phyloP scores from a whole-genome alignment of 345 rosid species.

The Garcia nutans region DNA sequence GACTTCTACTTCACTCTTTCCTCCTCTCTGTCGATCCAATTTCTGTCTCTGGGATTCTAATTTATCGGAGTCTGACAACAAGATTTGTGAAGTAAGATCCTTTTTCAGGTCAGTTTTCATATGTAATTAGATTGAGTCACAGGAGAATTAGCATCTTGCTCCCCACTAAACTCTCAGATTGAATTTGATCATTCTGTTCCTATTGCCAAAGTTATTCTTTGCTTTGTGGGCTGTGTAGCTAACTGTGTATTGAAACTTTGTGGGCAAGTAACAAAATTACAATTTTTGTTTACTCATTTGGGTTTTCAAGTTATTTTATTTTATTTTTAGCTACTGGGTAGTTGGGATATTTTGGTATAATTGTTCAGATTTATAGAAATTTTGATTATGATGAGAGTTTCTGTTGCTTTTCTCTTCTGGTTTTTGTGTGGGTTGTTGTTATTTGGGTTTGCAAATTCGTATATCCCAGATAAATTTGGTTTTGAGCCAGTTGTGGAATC shows the following conservation, averaged over 20 bases:
- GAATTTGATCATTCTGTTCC: neutral
- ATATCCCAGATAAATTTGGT: constrained; percentile 4
- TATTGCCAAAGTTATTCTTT: neutral
- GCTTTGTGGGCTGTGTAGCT: neutral
- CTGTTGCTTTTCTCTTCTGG: constrained; percentile 28
- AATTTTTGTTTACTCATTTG: constrained; percentile 14
- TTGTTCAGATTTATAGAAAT: constrained; percentile 14
- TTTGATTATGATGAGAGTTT: constrained; percentile 29
- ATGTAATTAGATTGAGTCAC: neutral
- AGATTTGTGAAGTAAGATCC: neutral
- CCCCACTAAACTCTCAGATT: neutral
- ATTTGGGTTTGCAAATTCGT: constrained; percentile 22
- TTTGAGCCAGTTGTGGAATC: constrained; percentile 29
- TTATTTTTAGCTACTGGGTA: constrained; percentile 20
- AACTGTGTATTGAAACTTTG: constrained; percentile 11
- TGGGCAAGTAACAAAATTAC: constrained; percentile 8
- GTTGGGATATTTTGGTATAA: constrained; percentile 11
- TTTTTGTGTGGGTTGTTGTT: constrained; percentile 26
- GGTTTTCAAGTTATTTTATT: constrained; percentile 20
- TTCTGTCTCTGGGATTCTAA: neutral
- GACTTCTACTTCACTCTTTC: constrained; percentile 16
- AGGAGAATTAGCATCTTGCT: neutral
- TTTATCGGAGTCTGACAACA: neutral
- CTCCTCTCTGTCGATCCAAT: neutral
- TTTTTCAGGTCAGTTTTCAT: constrained; percentile 13